A percentile compares a stretch with the other conserved stretches of the same genome.
Conservation (phyloP, 2,329 filamentous ascomycete genomes). For the Phyllosticta citrichinensis region DNA sequence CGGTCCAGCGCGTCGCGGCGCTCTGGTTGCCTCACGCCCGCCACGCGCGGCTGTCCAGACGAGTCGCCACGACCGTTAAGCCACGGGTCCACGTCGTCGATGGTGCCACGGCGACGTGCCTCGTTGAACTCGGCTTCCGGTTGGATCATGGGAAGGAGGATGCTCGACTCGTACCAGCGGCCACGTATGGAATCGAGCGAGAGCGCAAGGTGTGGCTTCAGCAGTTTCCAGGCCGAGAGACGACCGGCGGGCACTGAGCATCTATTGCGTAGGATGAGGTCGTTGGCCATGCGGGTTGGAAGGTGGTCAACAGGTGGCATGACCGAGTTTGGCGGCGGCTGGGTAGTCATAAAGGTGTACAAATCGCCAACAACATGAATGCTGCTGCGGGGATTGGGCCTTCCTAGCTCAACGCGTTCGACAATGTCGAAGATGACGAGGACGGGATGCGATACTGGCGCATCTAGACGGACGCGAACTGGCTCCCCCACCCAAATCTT, state of each 20-base stretch:
- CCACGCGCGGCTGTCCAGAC: constrained; percentile 11
- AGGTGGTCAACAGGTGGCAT: constrained; percentile 30
- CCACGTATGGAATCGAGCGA: constrained; percentile 44
- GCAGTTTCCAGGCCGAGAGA: constrained; percentile 11
- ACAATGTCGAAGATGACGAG: constrained; percentile 38
- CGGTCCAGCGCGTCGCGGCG: constrained; percentile 33
- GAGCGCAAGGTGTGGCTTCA: constrained; percentile 17
- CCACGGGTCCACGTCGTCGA: constrained; percentile 33
- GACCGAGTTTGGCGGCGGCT: constrained; percentile 23
- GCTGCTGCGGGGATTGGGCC: constrained; percentile 5
- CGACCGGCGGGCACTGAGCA: constrained; percentile 29
- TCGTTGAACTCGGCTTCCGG: constrained; percentile 22
- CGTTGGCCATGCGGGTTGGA: constrained; percentile 42
- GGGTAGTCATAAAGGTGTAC: constrained; percentile 37
- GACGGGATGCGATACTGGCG: constrained; percentile 31
- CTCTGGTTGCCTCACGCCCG: constrained; percentile 22
- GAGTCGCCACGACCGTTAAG: constrained; percentile 39
- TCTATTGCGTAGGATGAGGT: constrained; percentile 40
- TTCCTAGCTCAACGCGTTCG: constrained; percentile 23
- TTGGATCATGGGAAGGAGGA: constrained; percentile 36
- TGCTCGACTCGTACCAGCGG: constrained; percentile 49
- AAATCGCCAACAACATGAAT: constrained; percentile 38
- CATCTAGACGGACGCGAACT: constrained; percentile 39
- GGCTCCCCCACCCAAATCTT: constrained; percentile 52
- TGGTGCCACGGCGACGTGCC: constrained; percentile 28